Percentiles rank a stretch among this genome's conserved stretches.
phyloP scores from a whole-genome alignment of 2,329 filamentous ascomycete species.

The Bretziella fagacearum region DNA sequence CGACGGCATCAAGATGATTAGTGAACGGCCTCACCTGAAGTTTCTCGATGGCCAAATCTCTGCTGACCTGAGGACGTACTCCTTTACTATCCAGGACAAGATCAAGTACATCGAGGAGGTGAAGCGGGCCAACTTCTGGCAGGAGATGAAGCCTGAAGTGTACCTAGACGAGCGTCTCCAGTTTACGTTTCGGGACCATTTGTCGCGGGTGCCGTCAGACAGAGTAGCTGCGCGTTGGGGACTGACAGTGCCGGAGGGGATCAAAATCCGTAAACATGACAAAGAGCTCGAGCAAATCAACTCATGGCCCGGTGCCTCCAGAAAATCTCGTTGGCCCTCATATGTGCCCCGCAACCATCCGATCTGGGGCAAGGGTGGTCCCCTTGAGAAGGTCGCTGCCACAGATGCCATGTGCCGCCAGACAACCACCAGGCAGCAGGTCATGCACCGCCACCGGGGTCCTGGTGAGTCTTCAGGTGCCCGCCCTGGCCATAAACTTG shows the following conservation, averaged over 20 bases:
- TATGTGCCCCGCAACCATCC: constrained; percentile 6
- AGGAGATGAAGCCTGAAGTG: constrained; percentile 2
- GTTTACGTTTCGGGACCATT: not conserved
- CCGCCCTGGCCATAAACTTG: constrained; percentile 5
- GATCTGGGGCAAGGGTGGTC: constrained; percentile 9
- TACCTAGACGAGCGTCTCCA: not conserved
- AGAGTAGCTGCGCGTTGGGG: not conserved
- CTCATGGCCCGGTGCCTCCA: constrained; percentile 3
- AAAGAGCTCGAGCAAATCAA: not conserved
- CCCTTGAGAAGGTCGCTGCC: constrained; percentile 8
- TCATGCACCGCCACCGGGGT: not conserved
- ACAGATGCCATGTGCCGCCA: constrained; percentile 1
- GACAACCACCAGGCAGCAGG: constrained; percentile 8
- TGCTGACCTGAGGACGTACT: not conserved
- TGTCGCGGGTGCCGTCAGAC: not conserved
- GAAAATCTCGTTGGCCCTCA: constrained; percentile 6
- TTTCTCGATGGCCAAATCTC: constrained; percentile 7
- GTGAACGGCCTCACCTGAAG: not conserved
- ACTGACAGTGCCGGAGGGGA: not conserved
- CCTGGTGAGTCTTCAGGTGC: constrained; percentile 6
- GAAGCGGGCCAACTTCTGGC: constrained; percentile 4
- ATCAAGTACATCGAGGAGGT: not conserved
- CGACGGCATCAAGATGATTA: not conserved
- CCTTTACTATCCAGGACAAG: not conserved
- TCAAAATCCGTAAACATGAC: not conserved